phyloP scores from a whole-genome alignment of 2,329 filamentous ascomycete species.

The Trichoderma atrobrunneum region DNA sequence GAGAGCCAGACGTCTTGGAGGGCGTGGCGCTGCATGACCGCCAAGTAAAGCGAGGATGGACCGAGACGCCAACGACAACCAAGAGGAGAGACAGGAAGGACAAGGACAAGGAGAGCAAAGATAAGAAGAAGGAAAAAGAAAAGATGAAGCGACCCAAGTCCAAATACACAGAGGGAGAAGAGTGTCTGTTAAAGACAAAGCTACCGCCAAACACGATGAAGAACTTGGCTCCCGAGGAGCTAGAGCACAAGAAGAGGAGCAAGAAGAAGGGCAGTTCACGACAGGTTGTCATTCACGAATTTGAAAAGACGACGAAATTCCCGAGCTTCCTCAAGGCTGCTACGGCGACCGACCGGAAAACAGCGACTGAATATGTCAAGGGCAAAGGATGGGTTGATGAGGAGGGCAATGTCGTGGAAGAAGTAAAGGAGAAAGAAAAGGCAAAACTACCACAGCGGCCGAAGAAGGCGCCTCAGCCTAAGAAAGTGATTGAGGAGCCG shows the following conservation, averaged over 20 bases:
- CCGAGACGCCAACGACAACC: constrained; percentile 57
- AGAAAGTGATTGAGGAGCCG: constrained; percentile 25
- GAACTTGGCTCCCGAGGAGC: constrained; percentile 41
- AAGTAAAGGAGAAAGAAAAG: constrained; percentile 38
- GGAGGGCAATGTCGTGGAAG: constrained; percentile 71
- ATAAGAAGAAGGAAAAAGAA: constrained; percentile 53
- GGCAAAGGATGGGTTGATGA: constrained; percentile 87
- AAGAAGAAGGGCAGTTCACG: constrained; percentile 49
- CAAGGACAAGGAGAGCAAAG: constrained; percentile 45
- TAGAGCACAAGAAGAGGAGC: constrained; percentile 58
- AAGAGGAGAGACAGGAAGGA: constrained; percentile 48
- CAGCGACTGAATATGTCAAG: constrained; percentile 65
- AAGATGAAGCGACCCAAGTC: constrained; percentile 63
- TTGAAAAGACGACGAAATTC: constrained; percentile 78
- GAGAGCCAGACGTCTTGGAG: constrained; percentile 49
- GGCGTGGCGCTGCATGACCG: constrained; percentile 73
- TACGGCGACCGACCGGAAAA: constrained; percentile 34
- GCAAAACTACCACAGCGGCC: constrained; percentile 10
- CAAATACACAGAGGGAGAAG: constrained; percentile 75
- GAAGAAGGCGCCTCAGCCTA: constrained; percentile 26
- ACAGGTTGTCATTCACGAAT: constrained; percentile 79
- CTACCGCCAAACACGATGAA: constrained; percentile 53
- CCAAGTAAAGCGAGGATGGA: constrained; percentile 88
- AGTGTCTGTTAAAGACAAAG: constrained; percentile 81
- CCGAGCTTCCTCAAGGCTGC: constrained; percentile 72